A percentile compares a stretch with the other conserved stretches of the same genome.
These are phyloP conservation scores for Leishmania tarentolae DNA, from an alignment of 208 protist species.

Conservation along the genomic window DNA sequence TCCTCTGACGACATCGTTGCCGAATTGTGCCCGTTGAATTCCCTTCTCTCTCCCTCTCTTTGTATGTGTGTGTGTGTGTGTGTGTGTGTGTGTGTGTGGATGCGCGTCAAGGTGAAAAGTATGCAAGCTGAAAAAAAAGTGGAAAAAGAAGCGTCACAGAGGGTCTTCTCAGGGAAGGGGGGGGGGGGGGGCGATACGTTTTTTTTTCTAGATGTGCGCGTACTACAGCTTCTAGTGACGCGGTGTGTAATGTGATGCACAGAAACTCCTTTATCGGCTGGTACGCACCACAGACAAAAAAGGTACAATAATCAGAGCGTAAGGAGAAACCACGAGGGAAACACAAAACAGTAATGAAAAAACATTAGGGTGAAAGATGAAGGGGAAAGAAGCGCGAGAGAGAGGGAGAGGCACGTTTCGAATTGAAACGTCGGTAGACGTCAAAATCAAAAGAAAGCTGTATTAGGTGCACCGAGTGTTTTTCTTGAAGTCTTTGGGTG, in stretches of 20 bases:
- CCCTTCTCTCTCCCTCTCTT: neutral
- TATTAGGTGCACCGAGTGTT: neutral
- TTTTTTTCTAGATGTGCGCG: neutral
- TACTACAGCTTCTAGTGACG: neutral
- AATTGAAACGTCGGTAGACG: neutral
- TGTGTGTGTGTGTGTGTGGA: no score
- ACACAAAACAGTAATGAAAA: neutral
- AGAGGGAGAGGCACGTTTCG: neutral
- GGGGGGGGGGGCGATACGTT: neutral
- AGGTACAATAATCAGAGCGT: neutral
- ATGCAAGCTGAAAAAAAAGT: neutral
- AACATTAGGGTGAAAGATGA: neutral
- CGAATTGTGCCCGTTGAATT: neutral
- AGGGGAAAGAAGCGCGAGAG: neutral
- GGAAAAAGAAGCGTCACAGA: neutral
- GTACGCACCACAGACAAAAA: neutral
- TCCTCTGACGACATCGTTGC: constrained; percentile 40
- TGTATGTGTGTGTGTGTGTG: no score
- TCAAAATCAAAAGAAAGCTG: neutral
- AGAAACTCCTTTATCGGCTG: neutral
- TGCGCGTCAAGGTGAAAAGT: neutral
- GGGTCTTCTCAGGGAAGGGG: no score
- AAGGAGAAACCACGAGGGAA: neutral
- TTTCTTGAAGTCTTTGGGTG: neutral
- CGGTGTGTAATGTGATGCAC: neutral